phyloP scores from a whole-genome alignment of 2,329 filamentous ascomycete species.

The Alternaria rosae region DNA sequence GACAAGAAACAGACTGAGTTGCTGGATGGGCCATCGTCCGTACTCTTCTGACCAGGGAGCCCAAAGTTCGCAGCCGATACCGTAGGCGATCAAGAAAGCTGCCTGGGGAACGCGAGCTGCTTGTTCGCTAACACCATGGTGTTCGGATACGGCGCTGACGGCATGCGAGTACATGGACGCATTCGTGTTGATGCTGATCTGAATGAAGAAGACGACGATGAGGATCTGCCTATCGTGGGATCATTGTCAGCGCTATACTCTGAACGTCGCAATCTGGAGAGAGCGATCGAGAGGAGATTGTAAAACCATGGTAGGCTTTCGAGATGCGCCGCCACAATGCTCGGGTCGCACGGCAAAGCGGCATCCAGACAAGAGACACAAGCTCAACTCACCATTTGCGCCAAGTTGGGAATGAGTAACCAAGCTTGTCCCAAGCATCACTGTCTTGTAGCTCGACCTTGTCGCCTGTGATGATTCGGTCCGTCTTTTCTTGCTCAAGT shows the following conservation, averaged over 20 bases:
- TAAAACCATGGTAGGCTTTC: neutral
- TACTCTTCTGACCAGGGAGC: slow-evolving; percentile 64
- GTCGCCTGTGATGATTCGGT: slow-evolving; percentile 34
- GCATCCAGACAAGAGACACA: neutral
- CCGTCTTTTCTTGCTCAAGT: slow-evolving; percentile 24
- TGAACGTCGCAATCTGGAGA: neutral
- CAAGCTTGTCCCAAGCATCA: slow-evolving; percentile 54
- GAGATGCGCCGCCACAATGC: neutral
- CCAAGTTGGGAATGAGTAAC: slow-evolving; percentile 54
- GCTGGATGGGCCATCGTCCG: slow-evolving; percentile 61
- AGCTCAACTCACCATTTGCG: slow-evolving; percentile 52
- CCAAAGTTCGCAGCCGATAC: slow-evolving; percentile 61
- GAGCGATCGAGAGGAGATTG: neutral
- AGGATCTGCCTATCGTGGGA: slow-evolving; percentile 53
- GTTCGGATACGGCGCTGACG: slow-evolving; percentile 53
- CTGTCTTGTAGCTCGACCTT: slow-evolving; percentile 49
- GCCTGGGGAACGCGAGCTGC: slow-evolving; percentile 58
- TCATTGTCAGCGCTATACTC: neutral
- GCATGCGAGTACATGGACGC: slow-evolving; percentile 60
- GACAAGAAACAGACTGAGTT: slow-evolving; percentile 60
- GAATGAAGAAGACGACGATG: slow-evolving; percentile 60
- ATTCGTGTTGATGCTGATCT: slow-evolving; percentile 64
- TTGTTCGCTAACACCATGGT: slow-evolving; percentile 58
- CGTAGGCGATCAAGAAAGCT: slow-evolving; percentile 60
- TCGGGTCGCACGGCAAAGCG: slow-evolving; percentile 33